Evolutionary conservation across 2,329 filamentous ascomycete genomes (phyloP).

Genomic region (Microdochium paspali): DNA sequence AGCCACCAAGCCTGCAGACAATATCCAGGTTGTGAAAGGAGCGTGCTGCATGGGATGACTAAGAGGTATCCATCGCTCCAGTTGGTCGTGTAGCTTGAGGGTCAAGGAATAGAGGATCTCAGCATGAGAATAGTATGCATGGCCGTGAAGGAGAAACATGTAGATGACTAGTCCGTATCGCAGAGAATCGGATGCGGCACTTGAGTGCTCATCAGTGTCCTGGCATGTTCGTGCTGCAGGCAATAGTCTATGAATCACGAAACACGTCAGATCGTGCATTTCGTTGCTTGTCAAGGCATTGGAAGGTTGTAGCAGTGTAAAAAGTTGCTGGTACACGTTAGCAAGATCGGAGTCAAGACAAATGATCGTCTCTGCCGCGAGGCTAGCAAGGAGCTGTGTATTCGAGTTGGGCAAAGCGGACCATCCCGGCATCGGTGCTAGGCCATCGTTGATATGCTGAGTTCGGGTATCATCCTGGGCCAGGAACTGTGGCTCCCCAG

Average conservation of each 20-base stretch:
- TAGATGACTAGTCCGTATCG: conserved; percentile 37
- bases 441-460: conserved; percentile 28
- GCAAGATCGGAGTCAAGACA: conserved; percentile 10
- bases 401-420: conserved; percentile 16
- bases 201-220: not conserved
- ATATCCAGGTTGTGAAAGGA: not conserved
- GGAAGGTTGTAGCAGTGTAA: conserved; percentile 25
- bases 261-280: conserved; percentile 46
- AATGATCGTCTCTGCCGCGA: not conserved
- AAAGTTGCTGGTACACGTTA: conserved; percentile 32
- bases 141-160: conserved; percentile 43
- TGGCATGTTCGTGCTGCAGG: conserved; percentile 6
- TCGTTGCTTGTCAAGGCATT: conserved; percentile 25
- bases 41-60: not conserved
- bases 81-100: conserved; percentile 17
- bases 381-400: not conserved
- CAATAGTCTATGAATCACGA: conserved; percentile 40
- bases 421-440: conserved; percentile 40
- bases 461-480: conserved; percentile 37
- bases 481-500: conserved; percentile 39
- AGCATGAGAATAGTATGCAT: conserved; percentile 45
- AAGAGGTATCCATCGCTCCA: conserved; percentile 8
- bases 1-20: not conserved
- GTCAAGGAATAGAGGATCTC: conserved; percentile 26
- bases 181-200: conserved; percentile 28